A percentile compares a stretch with the other conserved stretches of the same genome.
Conservation (phyloP, 2,329 filamentous ascomycete genomes). For the Torrubiellomyces zombiae region DNA sequence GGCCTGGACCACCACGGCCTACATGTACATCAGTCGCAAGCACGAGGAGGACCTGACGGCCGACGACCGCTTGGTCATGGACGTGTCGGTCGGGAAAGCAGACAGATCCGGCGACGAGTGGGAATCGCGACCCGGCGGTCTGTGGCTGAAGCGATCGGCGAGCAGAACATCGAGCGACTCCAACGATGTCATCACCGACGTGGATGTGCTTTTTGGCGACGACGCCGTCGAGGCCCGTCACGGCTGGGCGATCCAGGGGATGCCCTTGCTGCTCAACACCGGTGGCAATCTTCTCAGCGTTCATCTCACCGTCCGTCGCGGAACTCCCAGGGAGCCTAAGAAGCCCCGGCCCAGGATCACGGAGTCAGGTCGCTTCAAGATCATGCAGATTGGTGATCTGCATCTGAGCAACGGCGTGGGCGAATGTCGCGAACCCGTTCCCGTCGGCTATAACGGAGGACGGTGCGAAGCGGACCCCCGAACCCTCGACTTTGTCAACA, state of each 20-base stretch:
- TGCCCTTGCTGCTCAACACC: conserved; percentile 53
- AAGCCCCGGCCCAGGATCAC: conserved; percentile 63
- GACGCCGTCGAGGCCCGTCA: conserved; percentile 81
- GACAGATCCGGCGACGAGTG: conserved; percentile 42
- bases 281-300: conserved; percentile 46
- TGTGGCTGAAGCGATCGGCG: conserved; percentile 67
- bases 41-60: conserved; percentile 65
- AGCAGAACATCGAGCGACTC: conserved; percentile 62
- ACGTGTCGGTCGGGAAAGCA: conserved; percentile 42
- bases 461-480: conserved; percentile 83
- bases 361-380: conserved; percentile 90
- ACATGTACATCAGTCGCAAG: conserved; percentile 67
- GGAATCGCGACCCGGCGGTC: conserved; percentile 59
- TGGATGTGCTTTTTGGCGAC: conserved; percentile 78
- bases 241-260: conserved; percentile 68
- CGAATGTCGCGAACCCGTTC: conserved; percentile 70
- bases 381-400: conserved; percentile 88
- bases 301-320: conserved; percentile 63
- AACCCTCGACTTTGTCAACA: conserved; percentile 76
- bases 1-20: conserved; percentile 60
- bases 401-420: conserved; percentile 86
- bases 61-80: conserved; percentile 64
- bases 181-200: conserved; percentile 55
- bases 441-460: conserved; percentile 52
- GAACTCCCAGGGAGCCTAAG: conserved; percentile 43